Base-by-base conservation (phyloP, 768 basidiomycete genomes). In the Amanita exitialis region DNA sequence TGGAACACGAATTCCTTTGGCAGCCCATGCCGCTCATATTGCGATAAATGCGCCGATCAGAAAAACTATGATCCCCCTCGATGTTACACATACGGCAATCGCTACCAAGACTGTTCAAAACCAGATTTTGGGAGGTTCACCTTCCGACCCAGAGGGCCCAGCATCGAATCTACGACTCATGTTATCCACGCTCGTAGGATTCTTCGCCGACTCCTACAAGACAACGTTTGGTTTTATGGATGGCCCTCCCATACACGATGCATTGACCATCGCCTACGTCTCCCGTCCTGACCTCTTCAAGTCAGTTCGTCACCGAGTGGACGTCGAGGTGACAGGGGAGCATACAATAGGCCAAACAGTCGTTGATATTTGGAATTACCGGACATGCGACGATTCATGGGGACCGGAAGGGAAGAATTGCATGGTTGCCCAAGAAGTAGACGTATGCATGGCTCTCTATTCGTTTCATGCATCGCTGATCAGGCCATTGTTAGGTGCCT, bases 201-300 rank as follows among this genome's bases (percentile, higher is more conserved):
- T 78, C 66, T 93, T 94, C 59, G 81, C 85, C 4, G 75, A 78
- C 3, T 55, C 80, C 2, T 91, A 93, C 66, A 77, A 79, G 58
- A 68, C 76, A 2, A 82, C 81, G 0, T 94, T 90, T 56, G 80
- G 79, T n/a, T 94, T 94, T 62, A 62, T 72, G n/a, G 74, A 86
- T 30, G 91, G 90, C 0, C 92, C 92, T 5, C 92, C 92, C 2
- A 70, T 93, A 2, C 92, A 95, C 55, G 92, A 94, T 58, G 80
- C 89, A 0, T 71, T 94, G 32, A 89, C 91, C 0, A 70, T 93
- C 42, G 85, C 81, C 8, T 93, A 87, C 54, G 70, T 91, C 32
- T 76, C 80, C 1, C 64, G 66, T n/a, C 88, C 89, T 0, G 72
- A 79, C 4, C 57, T 91, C 1, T 91, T 92, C 63, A 62, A 62